A percentile compares a stretch with the other conserved stretches of the same genome.
phyloP scores from a whole-genome alignment of 1,284 basidiomycete species.

The Leccinum griseonigrum region DNA sequence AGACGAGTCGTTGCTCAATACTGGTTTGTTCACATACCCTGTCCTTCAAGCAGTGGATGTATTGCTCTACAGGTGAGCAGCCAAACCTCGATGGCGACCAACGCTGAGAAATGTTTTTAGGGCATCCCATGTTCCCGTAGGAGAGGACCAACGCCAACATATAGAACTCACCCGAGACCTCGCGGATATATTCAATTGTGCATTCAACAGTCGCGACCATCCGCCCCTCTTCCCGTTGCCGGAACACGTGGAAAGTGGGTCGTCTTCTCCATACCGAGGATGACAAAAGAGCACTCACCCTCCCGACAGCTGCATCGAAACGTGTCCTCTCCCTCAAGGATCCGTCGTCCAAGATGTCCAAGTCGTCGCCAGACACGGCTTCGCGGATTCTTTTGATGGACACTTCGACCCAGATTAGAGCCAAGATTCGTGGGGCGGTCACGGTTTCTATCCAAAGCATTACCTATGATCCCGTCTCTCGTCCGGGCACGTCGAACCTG shows the following conservation, averaged over 20 bases:
- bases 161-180: conserved; percentile 86
- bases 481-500: conserved; percentile 86
- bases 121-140: conserved; percentile 91
- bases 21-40: conserved; percentile 90
- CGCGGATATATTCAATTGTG: conserved; percentile 80
- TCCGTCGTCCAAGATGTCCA: conserved; percentile 92
- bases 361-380: conserved; percentile 78
- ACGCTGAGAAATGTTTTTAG: conserved; percentile 37
- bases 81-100: neutral
- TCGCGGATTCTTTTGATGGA: conserved; percentile 91
- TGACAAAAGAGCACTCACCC: neutral
- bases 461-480: conserved; percentile 71
- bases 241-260: conserved; percentile 71
- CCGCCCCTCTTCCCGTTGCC: conserved; percentile 71
- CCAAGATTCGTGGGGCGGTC: conserved; percentile 80
- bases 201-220: conserved; percentile 39
- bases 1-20: conserved; percentile 78
- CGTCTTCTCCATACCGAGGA: neutral
- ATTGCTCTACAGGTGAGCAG: conserved; percentile 73
- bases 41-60: conserved; percentile 95
- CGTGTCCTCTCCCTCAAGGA: conserved; percentile 84
- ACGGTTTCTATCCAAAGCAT: conserved; percentile 79
- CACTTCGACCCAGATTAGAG: conserved; percentile 52
- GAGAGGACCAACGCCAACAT: conserved; percentile 94
- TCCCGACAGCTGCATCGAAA: conserved; percentile 62